These are phyloP conservation scores for Talaromyces trachyspermus DNA, from an alignment of 495 filamentous ascomycete genomes.

Conservation along the genomic window DNA sequence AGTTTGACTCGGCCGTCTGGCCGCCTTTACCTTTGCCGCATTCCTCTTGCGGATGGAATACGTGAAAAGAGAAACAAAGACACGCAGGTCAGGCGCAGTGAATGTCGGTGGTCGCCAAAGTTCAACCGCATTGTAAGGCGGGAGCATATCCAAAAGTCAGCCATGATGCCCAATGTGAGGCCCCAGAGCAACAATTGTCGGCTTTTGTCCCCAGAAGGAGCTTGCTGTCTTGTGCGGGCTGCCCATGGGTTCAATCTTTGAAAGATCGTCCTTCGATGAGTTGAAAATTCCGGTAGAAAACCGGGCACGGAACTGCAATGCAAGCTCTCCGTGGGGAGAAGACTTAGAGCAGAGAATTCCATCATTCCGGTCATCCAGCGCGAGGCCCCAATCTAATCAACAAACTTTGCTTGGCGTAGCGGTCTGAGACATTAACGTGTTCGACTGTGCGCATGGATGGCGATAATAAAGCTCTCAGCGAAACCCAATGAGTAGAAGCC, in stretches of 20 bases:
- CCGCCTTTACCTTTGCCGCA: slow-evolving; percentile 30
- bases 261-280: slow-evolving; percentile 11
- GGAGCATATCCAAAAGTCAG: slow-evolving; percentile 68
- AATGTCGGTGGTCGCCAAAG: slow-evolving; percentile 71
- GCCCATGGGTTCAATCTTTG: slow-evolving; percentile 25
- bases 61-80: slow-evolving; percentile 55
- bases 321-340: slow-evolving; percentile 55
- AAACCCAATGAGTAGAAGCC: slow-evolving; percentile 70
- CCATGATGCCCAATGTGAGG: slow-evolving; percentile 61
- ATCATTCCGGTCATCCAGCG: slow-evolving; percentile 57
- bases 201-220: slow-evolving; percentile 19
- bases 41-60: slow-evolving; percentile 54
- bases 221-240: slow-evolving; percentile 26
- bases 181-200: slow-evolving; percentile 67
- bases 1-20: slow-evolving; percentile 29
- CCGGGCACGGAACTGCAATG: slow-evolving; percentile 45
- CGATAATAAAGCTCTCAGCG: slow-evolving; percentile 56
- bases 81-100: slow-evolving; percentile 54
- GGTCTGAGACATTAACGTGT: slow-evolving; percentile 59
- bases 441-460: slow-evolving; percentile 55
- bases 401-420: slow-evolving; percentile 47
- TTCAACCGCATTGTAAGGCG: slow-evolving; percentile 52
- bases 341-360: slow-evolving; percentile 61
- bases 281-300: slow-evolving; percentile 30
- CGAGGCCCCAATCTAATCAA: slow-evolving; percentile 40